Evolutionary conservation across 257 asterid genomes (phyloP).

Genomic region (Ophiorrhiza pumila): DNA sequence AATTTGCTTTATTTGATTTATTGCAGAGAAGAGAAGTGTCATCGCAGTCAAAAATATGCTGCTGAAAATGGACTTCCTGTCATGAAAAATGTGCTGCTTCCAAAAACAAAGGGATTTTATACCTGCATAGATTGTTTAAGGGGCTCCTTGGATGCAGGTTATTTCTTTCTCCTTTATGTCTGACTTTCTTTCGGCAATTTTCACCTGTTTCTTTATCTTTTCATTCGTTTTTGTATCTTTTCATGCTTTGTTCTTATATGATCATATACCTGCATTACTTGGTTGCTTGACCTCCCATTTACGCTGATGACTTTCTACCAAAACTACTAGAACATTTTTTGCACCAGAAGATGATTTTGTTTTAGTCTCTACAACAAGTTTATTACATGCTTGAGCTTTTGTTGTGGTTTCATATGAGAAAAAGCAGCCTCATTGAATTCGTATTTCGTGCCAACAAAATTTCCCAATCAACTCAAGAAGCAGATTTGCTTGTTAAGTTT

Average conservation of each 20-base stretch:
- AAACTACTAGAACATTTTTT: too few species aligned
- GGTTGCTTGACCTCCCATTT: background rate
- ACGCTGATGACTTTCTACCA: background rate
- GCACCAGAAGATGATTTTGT: background rate
- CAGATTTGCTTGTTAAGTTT: background rate
- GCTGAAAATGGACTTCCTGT: conserved; percentile 72
- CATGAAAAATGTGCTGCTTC: conserved; percentile 76
- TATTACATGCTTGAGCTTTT: background rate
- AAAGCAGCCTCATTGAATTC: background rate
- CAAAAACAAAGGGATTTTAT: conserved; percentile 78
- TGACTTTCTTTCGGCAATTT: background rate
- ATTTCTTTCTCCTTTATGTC: conserved; percentile 8
- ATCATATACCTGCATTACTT: background rate
- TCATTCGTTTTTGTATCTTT: background rate
- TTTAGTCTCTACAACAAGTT: background rate
- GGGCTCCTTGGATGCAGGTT: conserved; percentile 90
- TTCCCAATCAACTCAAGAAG: background rate
- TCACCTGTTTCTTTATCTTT: background rate
- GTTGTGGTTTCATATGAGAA: too few species aligned
- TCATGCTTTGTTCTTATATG: background rate
- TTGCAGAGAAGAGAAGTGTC: conserved; percentile 80
- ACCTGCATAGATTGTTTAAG: conserved; percentile 62
- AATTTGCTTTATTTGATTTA: conserved; percentile 17
- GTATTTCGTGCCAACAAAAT: background rate
- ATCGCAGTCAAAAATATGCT: conserved; percentile 73